Base-by-base conservation (phyloP, 192 early-diverging fungal genomes). In the Entomortierella parvispora region DNA sequence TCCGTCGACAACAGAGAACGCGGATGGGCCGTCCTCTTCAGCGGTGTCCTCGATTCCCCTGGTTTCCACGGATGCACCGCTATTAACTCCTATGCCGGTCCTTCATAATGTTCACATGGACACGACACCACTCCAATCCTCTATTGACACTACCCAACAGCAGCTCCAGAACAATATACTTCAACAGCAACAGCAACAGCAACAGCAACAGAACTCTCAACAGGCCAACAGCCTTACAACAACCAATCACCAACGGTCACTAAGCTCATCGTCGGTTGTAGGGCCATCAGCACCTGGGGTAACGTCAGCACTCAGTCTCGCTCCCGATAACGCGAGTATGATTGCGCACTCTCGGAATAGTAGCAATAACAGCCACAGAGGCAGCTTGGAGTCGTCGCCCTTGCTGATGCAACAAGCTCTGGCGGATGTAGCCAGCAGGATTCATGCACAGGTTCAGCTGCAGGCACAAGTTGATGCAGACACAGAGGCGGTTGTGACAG, bases 51-150 rank as follows among this genome's bases (percentile, higher is more conserved):
- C 68, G 1, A 47, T 42, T 29, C 43, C 68, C 12, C 46, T 71
- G 44, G 57, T 60, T 2, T 20, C 45, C 0, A 63, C 53, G 5
- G 62, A 28, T 10, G 63, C 70, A 5, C 70, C 70, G 20, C 47
- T 65, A 4, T 43, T 72, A 55, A 72, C 70, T n/a, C 9, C 70
- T 6, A 32, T 58, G 40, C 70, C 70, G 17, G 56, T 61, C 4
- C 48, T 72, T 15, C 70, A 61, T 6, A 64, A 72, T 2, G 46
- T 44, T 9, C 69, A 71, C 37, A n/a, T 71, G 52, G 29, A 34
- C 54, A 34, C 54, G 0, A 20, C 33, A 23, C 18, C 68, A 40
- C 37, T 40, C 12, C 37, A 40, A 15, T 32, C 62, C 9, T 56
- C 53, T 1, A 47, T 56, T 20, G 68, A 70, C 31, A 37, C 37